phyloP scores from a whole-genome alignment of 2,329 filamentous ascomycete species.

The Aspergillus sergii region DNA sequence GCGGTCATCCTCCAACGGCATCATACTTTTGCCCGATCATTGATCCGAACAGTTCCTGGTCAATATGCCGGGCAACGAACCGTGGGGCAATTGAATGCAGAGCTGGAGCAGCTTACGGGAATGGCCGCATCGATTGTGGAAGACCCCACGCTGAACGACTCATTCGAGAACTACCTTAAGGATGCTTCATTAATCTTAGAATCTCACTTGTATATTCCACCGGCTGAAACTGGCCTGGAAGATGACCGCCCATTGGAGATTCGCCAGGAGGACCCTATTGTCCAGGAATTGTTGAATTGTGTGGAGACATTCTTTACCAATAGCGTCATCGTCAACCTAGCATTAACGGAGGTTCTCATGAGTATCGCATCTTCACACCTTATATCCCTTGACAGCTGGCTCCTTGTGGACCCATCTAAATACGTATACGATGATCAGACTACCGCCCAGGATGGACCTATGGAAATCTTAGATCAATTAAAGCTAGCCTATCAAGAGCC shows the following conservation, averaged over 20 bases:
- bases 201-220: constrained; percentile 38
- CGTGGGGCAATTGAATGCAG: constrained; percentile 44
- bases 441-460: constrained; percentile 28
- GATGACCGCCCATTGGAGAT: constrained; percentile 67
- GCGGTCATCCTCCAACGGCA: constrained; percentile 85
- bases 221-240: constrained; percentile 30
- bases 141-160: constrained; percentile 42
- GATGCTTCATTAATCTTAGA: constrained; percentile 57
- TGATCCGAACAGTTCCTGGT: constrained; percentile 61
- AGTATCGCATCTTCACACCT: constrained; percentile 83
- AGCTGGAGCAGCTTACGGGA: constrained; percentile 41
- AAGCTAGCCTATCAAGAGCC: constrained; percentile 45
- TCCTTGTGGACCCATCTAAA: constrained; percentile 71
- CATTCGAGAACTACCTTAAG: constrained; percentile 48
- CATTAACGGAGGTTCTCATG: constrained; percentile 79
- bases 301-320: constrained; percentile 85
- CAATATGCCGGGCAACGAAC: constrained; percentile 34
- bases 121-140: constrained; percentile 42
- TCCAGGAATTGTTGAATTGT: constrained; percentile 57
- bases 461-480: constrained; percentile 32
- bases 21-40: constrained; percentile 74
- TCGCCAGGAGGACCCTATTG: constrained; percentile 63
- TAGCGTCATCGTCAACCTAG: constrained; percentile 86
- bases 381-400: constrained; percentile 86
- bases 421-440: constrained; percentile 52